Evolutionary conservation across 768 basidiomycete genomes (phyloP), one percentile per base, ranked within the genome.

Genomic region (Thelephora ganbajun): DNA sequence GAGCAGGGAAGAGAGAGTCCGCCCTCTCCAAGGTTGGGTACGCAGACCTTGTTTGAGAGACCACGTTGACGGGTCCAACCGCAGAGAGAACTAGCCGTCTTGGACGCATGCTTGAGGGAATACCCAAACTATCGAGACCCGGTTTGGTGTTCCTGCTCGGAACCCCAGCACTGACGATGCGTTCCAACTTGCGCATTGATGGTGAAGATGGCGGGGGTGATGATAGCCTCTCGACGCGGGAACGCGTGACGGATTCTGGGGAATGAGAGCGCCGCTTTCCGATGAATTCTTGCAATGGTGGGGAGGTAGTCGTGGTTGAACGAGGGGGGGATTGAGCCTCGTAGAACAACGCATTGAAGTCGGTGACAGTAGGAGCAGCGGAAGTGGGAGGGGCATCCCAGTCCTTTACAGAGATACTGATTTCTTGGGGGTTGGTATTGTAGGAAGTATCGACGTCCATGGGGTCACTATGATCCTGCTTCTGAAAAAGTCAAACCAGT

Each of bases 391-490:
- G 48, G 2, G 50, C 34, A 33, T 43, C 48, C 19, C 48, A 35
- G 34, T 33, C 44, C 26, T 23, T 16, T 41, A 18, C 18, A 18
- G 39, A 22, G 14, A 41, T 22, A 14, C 18, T 41, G 7, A 41
- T 22, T 14, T 41, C 39, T 2, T 48, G 45, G 11, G 46, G 13
- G 22, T 54, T 48, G 30, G 46, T 50, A 36, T 48, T 50, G 45
- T 57, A 58, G 11, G 62, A 60, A 14, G 73, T 71, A 58, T 90
- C 87, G 33, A 89, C 72, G 53, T 90, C 87, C 87, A 89, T 90
- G 26, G 79, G 80, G 61, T 66, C 85, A 72, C 54, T 77, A 74
- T 37, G 64, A 41, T 41, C 39, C 39, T 41, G 39, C 39, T 18
- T 7, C 22, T 41, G 39, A 14, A 14, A 37, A 19, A 37, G 16